These are phyloP conservation scores for Pachyrhizus erosus DNA, from an alignment of 306 rosid genomes.

Conservation along the genomic window DNA sequence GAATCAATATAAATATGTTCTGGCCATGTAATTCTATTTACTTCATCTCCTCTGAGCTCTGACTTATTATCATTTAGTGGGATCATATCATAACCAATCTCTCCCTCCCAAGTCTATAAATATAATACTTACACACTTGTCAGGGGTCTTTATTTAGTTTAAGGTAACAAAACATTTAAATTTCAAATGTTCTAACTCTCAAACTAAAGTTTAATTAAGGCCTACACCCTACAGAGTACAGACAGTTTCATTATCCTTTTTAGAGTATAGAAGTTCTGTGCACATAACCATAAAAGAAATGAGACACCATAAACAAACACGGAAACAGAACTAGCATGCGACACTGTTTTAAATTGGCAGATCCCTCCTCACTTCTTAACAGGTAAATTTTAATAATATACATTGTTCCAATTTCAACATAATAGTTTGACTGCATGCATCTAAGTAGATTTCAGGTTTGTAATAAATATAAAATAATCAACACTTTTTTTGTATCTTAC, in stretches of 20 bases:
- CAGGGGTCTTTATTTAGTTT: neutral
- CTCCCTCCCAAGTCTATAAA: neutral
- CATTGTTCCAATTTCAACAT: neutral
- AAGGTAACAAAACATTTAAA: neutral
- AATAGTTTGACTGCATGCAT: neutral
- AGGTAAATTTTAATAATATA: neutral
- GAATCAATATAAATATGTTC: neutral
- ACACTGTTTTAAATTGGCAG: neutral
- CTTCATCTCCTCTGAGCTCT: neutral
- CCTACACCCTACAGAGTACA: neutral
- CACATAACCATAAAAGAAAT: neutral
- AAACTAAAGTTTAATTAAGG: neutral
- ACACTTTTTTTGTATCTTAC: constrained; percentile 57
- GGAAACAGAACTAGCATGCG: constrained; percentile 5
- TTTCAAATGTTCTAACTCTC: neutral
- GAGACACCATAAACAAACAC: neutral
- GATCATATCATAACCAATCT: constrained; percentile 9
- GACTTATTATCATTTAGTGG: neutral
- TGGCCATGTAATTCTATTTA: neutral
- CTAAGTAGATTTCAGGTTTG: neutral
- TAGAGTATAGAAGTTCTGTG: neutral
- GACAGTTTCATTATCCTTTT: neutral
- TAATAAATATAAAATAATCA: constrained; percentile 16
- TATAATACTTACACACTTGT: neutral
- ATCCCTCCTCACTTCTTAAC: constrained; percentile 9